phyloP scores from a whole-genome alignment of 495 filamentous ascomycete genomes.

The Podospora pseudoanserina region DNA sequence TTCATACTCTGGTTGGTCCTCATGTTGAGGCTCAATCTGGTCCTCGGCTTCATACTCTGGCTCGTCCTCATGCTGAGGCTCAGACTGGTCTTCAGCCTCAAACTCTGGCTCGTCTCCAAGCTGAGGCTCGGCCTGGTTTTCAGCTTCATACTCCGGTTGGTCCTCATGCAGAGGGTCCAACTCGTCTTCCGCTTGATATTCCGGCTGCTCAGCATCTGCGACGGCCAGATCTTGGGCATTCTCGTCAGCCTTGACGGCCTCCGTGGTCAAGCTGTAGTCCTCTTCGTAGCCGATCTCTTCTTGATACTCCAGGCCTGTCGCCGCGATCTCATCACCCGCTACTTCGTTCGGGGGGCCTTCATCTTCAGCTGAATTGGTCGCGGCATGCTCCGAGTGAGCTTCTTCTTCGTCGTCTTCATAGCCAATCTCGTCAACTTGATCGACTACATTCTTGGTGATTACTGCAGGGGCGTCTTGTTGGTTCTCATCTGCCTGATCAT shows the following conservation, averaged over 20 bases:
- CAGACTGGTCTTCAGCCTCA: too few relatives aligned
- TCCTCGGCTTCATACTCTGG: too few relatives aligned
- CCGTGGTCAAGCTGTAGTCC: conserved; percentile 19
- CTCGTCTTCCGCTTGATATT: not conserved
- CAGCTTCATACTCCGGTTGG: not conserved
- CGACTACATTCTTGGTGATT: not conserved
- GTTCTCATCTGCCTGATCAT: conserved; percentile 6
- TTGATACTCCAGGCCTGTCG: conserved; percentile 21
- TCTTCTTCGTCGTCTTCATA: conserved; percentile 20
- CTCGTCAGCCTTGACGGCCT: conserved; percentile 2
- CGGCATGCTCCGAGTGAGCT: not conserved
- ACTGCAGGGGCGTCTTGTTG: conserved; percentile 4
- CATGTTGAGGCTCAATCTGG: not conserved
- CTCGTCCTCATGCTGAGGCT: not conserved
- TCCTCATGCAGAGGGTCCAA: not conserved
- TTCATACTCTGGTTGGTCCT: not conserved
- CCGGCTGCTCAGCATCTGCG: not conserved
- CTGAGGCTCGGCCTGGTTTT: not conserved
- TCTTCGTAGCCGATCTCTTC: conserved; percentile 37
- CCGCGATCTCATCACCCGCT: conserved; percentile 9
- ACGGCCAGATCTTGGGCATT: not conserved
- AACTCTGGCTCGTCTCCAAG: too few relatives aligned
- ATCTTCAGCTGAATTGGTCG: not conserved
- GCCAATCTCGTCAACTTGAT: conserved; percentile 23
- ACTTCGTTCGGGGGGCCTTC: not conserved